A percentile compares a stretch with the other conserved stretches of the same genome.
phyloP scores from a whole-genome alignment of 495 filamentous ascomycete genomes.

The Penicillium simplicissimum region DNA sequence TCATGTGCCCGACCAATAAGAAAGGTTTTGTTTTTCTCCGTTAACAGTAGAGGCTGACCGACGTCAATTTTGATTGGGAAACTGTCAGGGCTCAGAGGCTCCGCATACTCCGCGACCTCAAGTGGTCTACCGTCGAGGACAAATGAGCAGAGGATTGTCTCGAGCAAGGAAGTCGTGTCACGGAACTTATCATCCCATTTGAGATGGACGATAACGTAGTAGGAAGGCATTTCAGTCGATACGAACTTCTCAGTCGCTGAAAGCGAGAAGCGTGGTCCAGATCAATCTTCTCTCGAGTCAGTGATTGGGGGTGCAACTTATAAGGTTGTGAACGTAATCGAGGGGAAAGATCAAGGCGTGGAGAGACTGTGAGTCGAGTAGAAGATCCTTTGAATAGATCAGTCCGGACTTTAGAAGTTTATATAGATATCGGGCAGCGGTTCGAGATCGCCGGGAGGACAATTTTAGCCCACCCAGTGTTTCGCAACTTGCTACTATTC shows the following conservation, averaged over 20 bases:
- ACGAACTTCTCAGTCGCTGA: background rate
- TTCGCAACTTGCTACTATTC: too few species aligned
- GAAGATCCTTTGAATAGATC: too few species aligned
- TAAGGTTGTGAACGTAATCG: too few species aligned
- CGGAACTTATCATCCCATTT: background rate
- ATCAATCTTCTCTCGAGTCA: background rate
- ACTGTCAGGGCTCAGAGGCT: background rate
- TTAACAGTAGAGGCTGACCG: background rate
- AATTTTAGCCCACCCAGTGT: too few species aligned
- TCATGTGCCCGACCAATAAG: background rate
- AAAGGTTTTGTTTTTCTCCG: background rate
- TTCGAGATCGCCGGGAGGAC: too few species aligned
- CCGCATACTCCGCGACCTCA: background rate
- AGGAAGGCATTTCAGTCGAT: background rate
- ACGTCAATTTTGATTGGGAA: background rate
- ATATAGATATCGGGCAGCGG: too few species aligned
- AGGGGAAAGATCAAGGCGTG: too few species aligned
- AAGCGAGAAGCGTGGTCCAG: background rate
- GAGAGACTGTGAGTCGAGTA: too few species aligned
- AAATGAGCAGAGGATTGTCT: background rate
- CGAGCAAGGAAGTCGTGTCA: background rate
- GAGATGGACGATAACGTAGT: background rate
- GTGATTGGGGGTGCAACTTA: too few species aligned
- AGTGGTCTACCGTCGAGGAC: background rate
- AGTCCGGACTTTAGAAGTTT: too few species aligned